phyloP scores from a whole-genome alignment of 768 basidiomycete species.

The Leucosporidium scottii region DNA sequence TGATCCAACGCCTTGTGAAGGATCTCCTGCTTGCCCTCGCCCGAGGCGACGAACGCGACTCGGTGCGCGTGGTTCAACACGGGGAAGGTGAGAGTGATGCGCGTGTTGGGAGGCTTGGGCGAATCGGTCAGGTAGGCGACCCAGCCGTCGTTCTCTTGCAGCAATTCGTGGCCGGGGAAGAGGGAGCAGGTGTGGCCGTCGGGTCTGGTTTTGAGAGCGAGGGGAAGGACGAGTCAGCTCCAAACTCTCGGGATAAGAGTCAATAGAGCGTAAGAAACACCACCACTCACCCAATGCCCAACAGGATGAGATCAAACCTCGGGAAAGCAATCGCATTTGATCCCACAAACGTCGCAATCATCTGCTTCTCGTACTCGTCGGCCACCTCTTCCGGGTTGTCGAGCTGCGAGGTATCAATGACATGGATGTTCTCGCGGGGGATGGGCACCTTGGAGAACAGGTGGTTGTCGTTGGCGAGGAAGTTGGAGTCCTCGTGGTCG shows the following conservation, averaged over 20 bases:
- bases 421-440: conserved; percentile 67
- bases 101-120: conserved; percentile 81
- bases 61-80: conserved; percentile 83
- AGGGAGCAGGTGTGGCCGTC: conserved; percentile 91
- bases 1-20: conserved; percentile 67
- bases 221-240: not conserved
- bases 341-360: conserved; percentile 84
- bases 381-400: conserved; percentile 45
- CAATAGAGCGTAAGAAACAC: not conserved
- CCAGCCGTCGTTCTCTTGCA: conserved; percentile 85
- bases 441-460: conserved; percentile 81
- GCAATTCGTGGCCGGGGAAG: conserved; percentile 84
- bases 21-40: conserved; percentile 70
- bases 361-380: conserved; percentile 50
- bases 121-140: conserved; percentile 87
- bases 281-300: conserved; percentile 78
- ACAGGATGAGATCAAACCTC: conserved; percentile 90
- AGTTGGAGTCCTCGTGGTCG: conserved; percentile 88
- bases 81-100: conserved; percentile 86
- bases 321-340: conserved; percentile 93
- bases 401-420: conserved; percentile 55
- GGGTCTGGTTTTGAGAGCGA: conserved; percentile 6
- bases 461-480: conserved; percentile 60
- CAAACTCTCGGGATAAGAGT: not conserved
- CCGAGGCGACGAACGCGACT: conserved; percentile 81